These are phyloP conservation scores for Sphagnum fallax DNA, from an alignment of 228 moss, liverwort and hornwort species.

Conservation along the genomic window DNA sequence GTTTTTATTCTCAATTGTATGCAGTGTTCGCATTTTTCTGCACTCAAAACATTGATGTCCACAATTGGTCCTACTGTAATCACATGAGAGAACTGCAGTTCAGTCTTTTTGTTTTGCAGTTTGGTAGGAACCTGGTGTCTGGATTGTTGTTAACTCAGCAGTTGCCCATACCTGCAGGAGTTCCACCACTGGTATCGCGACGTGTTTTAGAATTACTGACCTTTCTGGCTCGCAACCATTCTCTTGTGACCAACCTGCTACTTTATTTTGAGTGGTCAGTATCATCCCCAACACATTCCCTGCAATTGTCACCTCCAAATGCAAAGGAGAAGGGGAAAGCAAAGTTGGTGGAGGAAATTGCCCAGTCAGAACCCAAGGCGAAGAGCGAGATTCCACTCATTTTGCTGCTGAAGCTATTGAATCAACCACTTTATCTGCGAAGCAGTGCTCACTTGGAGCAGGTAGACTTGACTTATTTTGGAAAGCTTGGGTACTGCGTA, in stretches of 20 bases:
- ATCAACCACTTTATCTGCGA: constrained; percentile 91
- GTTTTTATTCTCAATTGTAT: too few relatives aligned
- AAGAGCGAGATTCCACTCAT: constrained; percentile 83
- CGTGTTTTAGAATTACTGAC: constrained; percentile 94
- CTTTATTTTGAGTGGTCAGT: constrained; percentile 64
- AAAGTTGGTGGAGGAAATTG: constrained; percentile 56
- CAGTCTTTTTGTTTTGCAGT: too few relatives aligned
- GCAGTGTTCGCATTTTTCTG: too few relatives aligned
- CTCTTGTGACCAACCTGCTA: constrained; percentile 71
- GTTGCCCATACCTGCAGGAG: constrained; percentile 34
- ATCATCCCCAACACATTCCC: constrained; percentile 16
- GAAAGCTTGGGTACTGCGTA: background rate
- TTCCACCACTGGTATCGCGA: constrained; percentile 95
- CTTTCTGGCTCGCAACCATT: constrained; percentile 81
- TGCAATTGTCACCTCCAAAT: constrained; percentile 50
- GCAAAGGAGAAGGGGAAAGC: constrained; percentile 85
- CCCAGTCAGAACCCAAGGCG: constrained; percentile 23
- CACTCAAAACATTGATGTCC: too few relatives aligned
- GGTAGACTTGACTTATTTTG: constrained; percentile 26
- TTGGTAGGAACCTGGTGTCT: too few relatives aligned
- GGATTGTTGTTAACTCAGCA: too few relatives aligned
- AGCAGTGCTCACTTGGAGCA: constrained; percentile 99
- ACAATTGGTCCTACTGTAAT: too few relatives aligned
- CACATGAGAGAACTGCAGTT: too few relatives aligned
- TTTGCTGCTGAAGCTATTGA: constrained; percentile 81